Conservation (phyloP, 1,284 basidiomycete species). For the Tilletia caries region DNA sequence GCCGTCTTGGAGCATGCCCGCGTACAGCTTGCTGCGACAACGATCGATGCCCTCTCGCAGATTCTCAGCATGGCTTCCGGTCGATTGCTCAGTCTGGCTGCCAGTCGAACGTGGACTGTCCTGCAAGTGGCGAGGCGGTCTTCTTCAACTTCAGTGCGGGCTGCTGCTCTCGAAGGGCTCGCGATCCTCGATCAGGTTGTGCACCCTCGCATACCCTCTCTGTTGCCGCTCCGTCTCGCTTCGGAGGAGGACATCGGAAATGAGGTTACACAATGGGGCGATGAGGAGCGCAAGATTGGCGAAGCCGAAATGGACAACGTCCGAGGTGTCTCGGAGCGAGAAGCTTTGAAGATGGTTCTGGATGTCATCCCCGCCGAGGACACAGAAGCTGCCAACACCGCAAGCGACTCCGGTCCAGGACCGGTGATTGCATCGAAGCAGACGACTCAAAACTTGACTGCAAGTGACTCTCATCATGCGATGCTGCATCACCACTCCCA, state of each 20-base stretch:
- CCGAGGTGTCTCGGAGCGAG: conserved; percentile 1
- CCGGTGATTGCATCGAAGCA: neutral
- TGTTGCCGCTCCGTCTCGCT: neutral
- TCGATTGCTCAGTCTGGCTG: neutral
- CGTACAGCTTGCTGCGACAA: neutral
- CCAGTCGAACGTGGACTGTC: neutral
- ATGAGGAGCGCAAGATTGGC: conserved; percentile 5
- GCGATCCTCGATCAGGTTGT: conserved; percentile 5
- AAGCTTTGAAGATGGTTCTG: neutral
- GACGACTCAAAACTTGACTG: neutral
- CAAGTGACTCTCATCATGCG: neutral
- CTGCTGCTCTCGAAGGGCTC: neutral
- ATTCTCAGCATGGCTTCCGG: neutral
- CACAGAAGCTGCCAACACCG: neutral
- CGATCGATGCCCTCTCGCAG: neutral
- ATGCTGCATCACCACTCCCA: conserved; percentile 5
- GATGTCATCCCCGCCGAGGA: neutral
- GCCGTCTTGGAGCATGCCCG: neutral
- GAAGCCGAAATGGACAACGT: conserved; percentile 5
- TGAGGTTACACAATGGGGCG: neutral
- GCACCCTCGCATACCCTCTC: neutral
- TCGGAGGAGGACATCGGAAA: neutral
- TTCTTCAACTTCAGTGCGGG: neutral
- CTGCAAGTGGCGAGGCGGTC: neutral
- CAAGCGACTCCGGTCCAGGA: neutral